Evolutionary conservation across 805 yeast species (phyloP).

Genomic region (Groenewaldozyma tartarivorans): DNA sequence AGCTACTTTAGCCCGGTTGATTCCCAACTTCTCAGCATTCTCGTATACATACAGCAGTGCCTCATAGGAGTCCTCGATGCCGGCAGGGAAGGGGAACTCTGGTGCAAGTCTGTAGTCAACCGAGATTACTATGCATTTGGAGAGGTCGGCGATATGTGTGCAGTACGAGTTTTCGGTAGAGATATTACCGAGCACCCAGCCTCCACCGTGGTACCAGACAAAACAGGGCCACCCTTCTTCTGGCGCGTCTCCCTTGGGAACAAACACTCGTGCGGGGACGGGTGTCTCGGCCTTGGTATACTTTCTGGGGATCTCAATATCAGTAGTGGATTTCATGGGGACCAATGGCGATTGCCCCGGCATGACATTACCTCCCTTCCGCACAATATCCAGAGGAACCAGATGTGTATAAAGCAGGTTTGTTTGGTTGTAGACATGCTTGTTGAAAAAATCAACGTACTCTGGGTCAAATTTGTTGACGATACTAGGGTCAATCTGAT

Average conservation of each 20-base stretch:
- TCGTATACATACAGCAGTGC: conserved; percentile 17
- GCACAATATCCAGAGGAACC: conserved; percentile 25
- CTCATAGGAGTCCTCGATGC: conserved; percentile 36
- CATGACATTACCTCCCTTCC: conserved; percentile 32
- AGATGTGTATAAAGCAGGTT: conserved; percentile 30
- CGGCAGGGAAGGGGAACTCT: conserved; percentile 40
- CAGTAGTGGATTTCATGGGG: conserved; percentile 24
- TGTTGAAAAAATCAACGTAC: conserved; percentile 31
- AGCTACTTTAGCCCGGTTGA: conserved; percentile 25
- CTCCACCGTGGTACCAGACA: conserved; percentile 38
- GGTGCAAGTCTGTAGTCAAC: conserved; percentile 45
- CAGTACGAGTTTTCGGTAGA: conserved; percentile 35
- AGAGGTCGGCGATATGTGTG: conserved; percentile 31
- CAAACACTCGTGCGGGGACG: conserved; percentile 28
- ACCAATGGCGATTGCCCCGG: conserved; percentile 33
- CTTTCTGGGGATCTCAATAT: conserved; percentile 28
- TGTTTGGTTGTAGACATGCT: conserved; percentile 22
- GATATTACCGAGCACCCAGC: conserved; percentile 35
- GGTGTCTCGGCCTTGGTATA: conserved; percentile 16
- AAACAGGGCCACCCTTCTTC: conserved; percentile 30
- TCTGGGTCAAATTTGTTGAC: conserved; percentile 29
- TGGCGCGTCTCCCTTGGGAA: conserved; percentile 29
- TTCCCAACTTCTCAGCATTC: conserved; percentile 9
- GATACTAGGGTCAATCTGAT: conserved; percentile 26
- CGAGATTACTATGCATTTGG: conserved; percentile 32